Base-by-base conservation (phyloP, 495 filamentous ascomycete species). In the Aspergillus diversus region DNA sequence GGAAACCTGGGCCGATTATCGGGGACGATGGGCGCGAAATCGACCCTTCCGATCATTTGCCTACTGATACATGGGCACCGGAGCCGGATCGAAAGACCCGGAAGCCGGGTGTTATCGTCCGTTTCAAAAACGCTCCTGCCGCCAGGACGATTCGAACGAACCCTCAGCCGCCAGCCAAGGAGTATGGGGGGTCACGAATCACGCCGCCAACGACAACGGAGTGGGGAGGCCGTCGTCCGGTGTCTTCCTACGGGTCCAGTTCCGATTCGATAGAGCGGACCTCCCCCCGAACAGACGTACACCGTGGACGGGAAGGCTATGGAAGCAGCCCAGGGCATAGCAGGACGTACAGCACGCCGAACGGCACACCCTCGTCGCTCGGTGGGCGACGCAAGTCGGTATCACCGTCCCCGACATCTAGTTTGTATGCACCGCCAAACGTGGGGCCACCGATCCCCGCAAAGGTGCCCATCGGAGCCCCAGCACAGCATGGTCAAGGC, bases 1-100 rank as follows among this genome's bases (percentile, higher is more conserved):
- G 76, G 13, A 75, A 77, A 37, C 68, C 73, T n/a, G 77, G 75
- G 4, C 83, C 81, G 7, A 93, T 97, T 55, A 89, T 92, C 58
- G 91, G 89, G 0, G 87, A 90, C 59, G 88, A 95, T 73, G 96
- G 95, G 13, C 84, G 91, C 34, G 89, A 93, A 60, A 87, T 98
- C 60, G 95, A 98, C 71, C 94, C 92, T 0, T 93, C 90, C 3
- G 95, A 99, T 73, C 92, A 97, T 70, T 86, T 99, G 0, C 95
- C 94, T 0, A 86, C 91, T 50, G 89, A 93, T 42, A 91, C 88
- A 5, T 98, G 93, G 90, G 95, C 95, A 0, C 95, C 95, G 0
- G 93, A 98, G 71, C 94, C 94, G 1, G 94, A 97, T 67, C 81
- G 82, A 31, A 95, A 92, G 73, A 84, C 81, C 42, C 81, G 85